Evolutionary conservation across 768 basidiomycete species (phyloP).

Genomic region (Rhizopogon sp.): DNA sequence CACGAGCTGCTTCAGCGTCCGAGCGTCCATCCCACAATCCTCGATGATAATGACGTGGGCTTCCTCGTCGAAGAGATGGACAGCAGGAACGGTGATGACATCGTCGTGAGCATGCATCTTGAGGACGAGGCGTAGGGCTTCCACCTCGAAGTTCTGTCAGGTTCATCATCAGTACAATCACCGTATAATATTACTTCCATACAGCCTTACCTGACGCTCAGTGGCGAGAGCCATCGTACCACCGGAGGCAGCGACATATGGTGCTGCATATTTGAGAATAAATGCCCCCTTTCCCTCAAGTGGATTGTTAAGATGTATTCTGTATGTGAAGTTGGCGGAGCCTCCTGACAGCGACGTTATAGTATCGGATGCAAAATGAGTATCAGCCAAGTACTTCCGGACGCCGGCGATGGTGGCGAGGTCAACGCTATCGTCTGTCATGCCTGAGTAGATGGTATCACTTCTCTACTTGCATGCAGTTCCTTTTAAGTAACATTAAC

Average conservation of each 20-base stretch:
- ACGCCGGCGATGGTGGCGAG: slow-evolving; percentile 28
- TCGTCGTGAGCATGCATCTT: slow-evolving; percentile 24
- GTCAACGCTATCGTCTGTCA: slow-evolving; percentile 15
- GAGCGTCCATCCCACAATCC: slow-evolving; percentile 41
- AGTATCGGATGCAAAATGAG: slow-evolving; percentile 40
- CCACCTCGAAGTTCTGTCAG: slow-evolving; percentile 38
- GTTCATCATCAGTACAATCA: slow-evolving; percentile 17
- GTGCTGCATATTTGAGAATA: slow-evolving; percentile 55
- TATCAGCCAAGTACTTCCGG: slow-evolving; percentile 39
- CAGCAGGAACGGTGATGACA: slow-evolving; percentile 42
- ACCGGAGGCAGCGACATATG: slow-evolving; percentile 30
- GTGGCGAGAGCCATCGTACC: slow-evolving; percentile 30
- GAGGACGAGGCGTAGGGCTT: slow-evolving; percentile 43
- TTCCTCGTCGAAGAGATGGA: slow-evolving; percentile 46
- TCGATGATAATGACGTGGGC: slow-evolving; percentile 57
- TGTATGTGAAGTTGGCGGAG: slow-evolving; percentile 50
- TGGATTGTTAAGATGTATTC: slow-evolving; percentile 38
- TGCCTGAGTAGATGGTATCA: slow-evolving; percentile 2
- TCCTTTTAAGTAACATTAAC: not conserved
- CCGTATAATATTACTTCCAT: not conserved
- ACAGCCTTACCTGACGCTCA: slow-evolving; percentile 46
- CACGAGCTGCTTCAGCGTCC: slow-evolving; percentile 37
- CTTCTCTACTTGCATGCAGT: no score
- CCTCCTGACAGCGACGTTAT: slow-evolving; percentile 47
- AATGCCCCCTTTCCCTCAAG: slow-evolving; percentile 41